phyloP scores from a whole-genome alignment of 345 rosid species.

The Jatropha curcas region DNA sequence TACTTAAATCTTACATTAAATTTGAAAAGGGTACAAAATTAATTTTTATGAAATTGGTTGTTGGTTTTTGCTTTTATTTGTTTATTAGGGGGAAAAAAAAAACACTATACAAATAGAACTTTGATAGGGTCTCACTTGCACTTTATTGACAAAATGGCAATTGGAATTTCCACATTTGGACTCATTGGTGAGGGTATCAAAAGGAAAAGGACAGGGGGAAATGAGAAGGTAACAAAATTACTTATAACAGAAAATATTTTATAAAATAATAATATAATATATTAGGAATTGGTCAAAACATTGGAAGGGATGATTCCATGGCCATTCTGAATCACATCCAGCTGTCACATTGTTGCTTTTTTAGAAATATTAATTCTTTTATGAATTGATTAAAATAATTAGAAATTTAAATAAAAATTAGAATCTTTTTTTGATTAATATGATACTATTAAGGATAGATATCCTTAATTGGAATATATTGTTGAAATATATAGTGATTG shows the following conservation, averaged over 20 bases:
- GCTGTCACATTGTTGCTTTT: background rate
- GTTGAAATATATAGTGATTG: no score
- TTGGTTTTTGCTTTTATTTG: background rate
- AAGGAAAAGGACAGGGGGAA: background rate
- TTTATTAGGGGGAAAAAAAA: no score
- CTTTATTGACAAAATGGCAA: conserved; percentile 1
- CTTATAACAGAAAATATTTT: background rate
- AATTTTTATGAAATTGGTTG: background rate
- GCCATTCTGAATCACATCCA: background rate
- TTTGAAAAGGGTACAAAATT: background rate
- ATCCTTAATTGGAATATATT: no score
- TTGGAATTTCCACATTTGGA: background rate
- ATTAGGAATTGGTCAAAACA: conserved; percentile 3
- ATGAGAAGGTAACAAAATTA: background rate
- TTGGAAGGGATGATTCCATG: conserved; percentile 2
- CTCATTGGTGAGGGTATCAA: background rate
- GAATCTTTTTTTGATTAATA: no score
- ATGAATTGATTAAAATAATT: no score
- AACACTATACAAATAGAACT: background rate
- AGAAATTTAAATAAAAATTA: no score
- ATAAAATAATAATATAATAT: background rate
- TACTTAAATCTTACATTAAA: no score
- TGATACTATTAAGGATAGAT: no score
- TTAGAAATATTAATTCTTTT: background rate
- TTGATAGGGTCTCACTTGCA: conserved; percentile 4